Conservation (phyloP, 1,284 basidiomycete species). For the Cystobasidium pallidum region DNA sequence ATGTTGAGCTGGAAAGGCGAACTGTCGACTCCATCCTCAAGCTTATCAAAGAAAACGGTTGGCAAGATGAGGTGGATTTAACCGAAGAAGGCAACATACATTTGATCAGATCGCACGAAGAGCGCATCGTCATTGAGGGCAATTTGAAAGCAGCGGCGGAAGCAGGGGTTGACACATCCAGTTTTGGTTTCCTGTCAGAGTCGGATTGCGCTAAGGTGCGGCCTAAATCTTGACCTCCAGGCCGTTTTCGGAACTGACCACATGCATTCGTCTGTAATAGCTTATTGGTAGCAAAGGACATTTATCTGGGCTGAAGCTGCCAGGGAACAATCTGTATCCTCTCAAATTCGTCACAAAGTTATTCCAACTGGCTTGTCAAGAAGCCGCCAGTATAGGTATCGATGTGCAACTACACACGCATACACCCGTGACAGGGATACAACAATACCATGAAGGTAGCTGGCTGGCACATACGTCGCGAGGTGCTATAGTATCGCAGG, state of each 20-base stretch:
- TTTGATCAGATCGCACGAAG: conserved; percentile 62
- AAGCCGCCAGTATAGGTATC: conserved; percentile 35
- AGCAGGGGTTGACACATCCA: conserved; percentile 63
- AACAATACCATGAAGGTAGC: conserved; percentile 52
- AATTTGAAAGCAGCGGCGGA: conserved; percentile 64
- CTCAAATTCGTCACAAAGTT: conserved; percentile 72
- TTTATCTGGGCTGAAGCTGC: conserved; percentile 61
- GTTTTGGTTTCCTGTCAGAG: conserved; percentile 61
- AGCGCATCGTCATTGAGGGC: conserved; percentile 57
- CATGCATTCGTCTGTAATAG: background rate
- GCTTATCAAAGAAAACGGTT: conserved; percentile 61
- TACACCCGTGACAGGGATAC: conserved; percentile 66
- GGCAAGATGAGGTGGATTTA: conserved; percentile 65
- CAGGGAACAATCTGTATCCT: conserved; percentile 73
- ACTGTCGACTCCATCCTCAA: conserved; percentile 62
- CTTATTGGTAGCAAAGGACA: conserved; percentile 64
- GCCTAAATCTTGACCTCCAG: background rate
- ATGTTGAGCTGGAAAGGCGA: conserved; percentile 65
- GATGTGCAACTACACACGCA: conserved; percentile 64
- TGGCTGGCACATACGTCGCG: conserved; percentile 67
- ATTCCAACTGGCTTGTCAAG: conserved; percentile 54
- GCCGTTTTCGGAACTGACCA: conserved; percentile 26
- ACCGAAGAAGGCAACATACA: conserved; percentile 65
- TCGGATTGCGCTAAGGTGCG: conserved; percentile 62
- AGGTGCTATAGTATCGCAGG: conserved; percentile 64